Percentiles rank a stretch among this genome's conserved stretches.
phyloP scores from a whole-genome alignment of 2,329 filamentous ascomycete species.

The Shiraia bambusicola region DNA sequence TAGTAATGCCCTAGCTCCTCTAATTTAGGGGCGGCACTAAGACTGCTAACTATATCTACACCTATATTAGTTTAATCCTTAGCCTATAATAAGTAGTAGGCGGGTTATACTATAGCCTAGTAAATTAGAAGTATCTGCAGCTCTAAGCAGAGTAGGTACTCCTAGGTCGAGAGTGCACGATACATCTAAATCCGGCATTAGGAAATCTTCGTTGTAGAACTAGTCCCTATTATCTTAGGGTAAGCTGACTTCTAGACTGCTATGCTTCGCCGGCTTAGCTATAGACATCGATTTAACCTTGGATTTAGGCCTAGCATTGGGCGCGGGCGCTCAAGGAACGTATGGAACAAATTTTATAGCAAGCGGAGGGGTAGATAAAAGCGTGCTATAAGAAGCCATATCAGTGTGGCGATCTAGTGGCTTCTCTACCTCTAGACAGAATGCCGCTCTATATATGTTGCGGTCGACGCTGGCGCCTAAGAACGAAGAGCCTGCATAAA shows the following conservation, averaged over 20 bases:
- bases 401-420: slow-evolving; percentile 4
- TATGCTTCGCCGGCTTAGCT: slow-evolving; percentile 10
- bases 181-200: slow-evolving; percentile 8
- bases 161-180: too few species aligned
- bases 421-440: slow-evolving; percentile 7
- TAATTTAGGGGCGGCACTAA: slow-evolving; percentile 1
- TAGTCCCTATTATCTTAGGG: slow-evolving; percentile 4
- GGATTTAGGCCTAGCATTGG: slow-evolving; percentile 9
- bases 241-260: slow-evolving; percentile 4
- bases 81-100: slow-evolving; percentile 11
- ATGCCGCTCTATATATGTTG: slow-evolving; percentile 10
- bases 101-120: slow-evolving; percentile 10
- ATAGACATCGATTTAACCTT: slow-evolving; percentile 9
- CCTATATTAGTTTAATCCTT: slow-evolving; percentile 11
- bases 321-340: slow-evolving; percentile 8
- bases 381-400: slow-evolving; percentile 11
- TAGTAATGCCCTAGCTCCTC: slow-evolving; percentile 10
- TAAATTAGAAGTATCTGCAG: slow-evolving; percentile 8
- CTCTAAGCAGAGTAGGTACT: too few species aligned
- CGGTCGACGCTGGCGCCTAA: too few species aligned
- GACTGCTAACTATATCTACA: slow-evolving; percentile 3
- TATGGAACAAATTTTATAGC: slow-evolving; percentile 12
- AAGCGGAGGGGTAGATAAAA: slow-evolving; percentile 4
- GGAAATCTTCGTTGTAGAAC: slow-evolving; percentile 6
- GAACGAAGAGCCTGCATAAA: too few species aligned